A percentile compares a stretch with the other conserved stretches of the same genome.
phyloP scores from a whole-genome alignment of 164 flowering plant genomes.

The Amborella trichopoda region DNA sequence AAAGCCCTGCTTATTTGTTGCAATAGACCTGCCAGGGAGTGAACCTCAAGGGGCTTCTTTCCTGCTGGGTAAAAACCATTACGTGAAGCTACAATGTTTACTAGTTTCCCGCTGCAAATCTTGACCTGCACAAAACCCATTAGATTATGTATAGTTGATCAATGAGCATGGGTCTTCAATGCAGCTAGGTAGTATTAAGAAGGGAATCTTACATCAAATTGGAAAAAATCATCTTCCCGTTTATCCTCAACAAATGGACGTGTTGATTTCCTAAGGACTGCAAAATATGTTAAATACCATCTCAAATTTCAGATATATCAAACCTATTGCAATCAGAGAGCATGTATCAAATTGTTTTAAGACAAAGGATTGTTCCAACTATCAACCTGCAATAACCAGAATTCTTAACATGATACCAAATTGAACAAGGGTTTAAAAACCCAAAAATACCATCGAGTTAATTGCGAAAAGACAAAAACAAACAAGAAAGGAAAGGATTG shows the following conservation, averaged over 20 bases:
- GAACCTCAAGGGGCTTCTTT: slow-evolving; percentile 47
- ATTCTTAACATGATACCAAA: neutral
- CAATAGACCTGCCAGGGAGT: slow-evolving; percentile 72
- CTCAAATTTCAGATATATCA: neutral
- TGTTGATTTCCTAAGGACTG: slow-evolving; percentile 32
- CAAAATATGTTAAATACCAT: slow-evolving; percentile 1
- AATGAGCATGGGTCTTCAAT: neutral
- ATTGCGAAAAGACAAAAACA: neutral
- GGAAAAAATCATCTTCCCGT: slow-evolving; percentile 66
- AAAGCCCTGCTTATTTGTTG: slow-evolving; percentile 88
- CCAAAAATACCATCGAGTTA: neutral
- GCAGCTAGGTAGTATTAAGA: neutral
- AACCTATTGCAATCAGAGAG: neutral
- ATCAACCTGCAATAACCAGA: neutral
- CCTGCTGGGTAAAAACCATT: slow-evolving; percentile 76
- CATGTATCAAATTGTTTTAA: neutral
- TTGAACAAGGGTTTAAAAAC: neutral
- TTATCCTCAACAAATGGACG: slow-evolving; percentile 22
- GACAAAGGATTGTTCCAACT: neutral
- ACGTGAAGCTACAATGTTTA: slow-evolving; percentile 58
- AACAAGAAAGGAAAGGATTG: too few species aligned
- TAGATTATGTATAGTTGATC: neutral
- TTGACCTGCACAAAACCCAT: slow-evolving; percentile 42
- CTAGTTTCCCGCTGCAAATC: slow-evolving; percentile 82
- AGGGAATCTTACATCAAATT: slow-evolving; percentile 48